Conservation (phyloP, 805 yeast genomes). For the Torulaspora microellipsoides region DNA sequence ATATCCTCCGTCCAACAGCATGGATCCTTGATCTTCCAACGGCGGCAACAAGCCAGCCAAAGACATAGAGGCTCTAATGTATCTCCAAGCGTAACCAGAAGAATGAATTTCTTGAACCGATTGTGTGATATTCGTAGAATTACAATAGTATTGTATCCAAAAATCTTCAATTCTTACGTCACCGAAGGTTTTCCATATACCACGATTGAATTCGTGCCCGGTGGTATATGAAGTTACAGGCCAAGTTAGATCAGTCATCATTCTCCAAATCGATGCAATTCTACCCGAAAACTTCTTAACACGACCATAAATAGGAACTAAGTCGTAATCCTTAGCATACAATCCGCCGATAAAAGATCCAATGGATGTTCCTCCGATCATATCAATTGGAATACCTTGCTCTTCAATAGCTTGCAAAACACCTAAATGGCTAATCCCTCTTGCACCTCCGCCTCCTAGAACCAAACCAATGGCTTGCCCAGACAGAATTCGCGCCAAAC, state of each 20-base stretch:
- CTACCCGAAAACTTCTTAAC: slow-evolving; percentile 83
- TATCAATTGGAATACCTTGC: slow-evolving; percentile 87
- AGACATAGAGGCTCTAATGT: slow-evolving; percentile 93
- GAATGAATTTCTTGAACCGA: slow-evolving; percentile 94
- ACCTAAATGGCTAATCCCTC: slow-evolving; percentile 91
- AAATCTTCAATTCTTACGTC: slow-evolving; percentile 91
- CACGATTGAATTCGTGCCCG: slow-evolving; percentile 95
- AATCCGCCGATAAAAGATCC: slow-evolving; percentile 95
- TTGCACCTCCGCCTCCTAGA: slow-evolving; percentile 96
- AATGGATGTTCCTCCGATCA: slow-evolving; percentile 94
- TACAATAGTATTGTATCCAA: slow-evolving; percentile 85
- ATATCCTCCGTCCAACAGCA: slow-evolving; percentile 95
- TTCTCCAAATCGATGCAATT: slow-evolving; percentile 81
- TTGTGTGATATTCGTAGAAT: slow-evolving; percentile 91
- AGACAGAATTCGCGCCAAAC: slow-evolving; percentile 83
- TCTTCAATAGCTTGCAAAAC: slow-evolving; percentile 87
- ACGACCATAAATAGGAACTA: slow-evolving; percentile 86
- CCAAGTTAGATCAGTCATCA: slow-evolving; percentile 77
- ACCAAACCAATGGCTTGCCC: slow-evolving; percentile 94
- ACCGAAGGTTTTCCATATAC: slow-evolving; percentile 96
- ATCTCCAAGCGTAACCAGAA: slow-evolving; percentile 92
- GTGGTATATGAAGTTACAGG: slow-evolving; percentile 94
- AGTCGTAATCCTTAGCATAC: slow-evolving; percentile 86
- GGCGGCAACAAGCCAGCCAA: slow-evolving; percentile 88
- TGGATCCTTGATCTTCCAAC: slow-evolving; percentile 80